Percentiles rank a stretch among this genome's conserved stretches.
Conservation (phyloP, 2,329 filamentous ascomycete genomes). For the Myriosclerotinia scirpicola region DNA sequence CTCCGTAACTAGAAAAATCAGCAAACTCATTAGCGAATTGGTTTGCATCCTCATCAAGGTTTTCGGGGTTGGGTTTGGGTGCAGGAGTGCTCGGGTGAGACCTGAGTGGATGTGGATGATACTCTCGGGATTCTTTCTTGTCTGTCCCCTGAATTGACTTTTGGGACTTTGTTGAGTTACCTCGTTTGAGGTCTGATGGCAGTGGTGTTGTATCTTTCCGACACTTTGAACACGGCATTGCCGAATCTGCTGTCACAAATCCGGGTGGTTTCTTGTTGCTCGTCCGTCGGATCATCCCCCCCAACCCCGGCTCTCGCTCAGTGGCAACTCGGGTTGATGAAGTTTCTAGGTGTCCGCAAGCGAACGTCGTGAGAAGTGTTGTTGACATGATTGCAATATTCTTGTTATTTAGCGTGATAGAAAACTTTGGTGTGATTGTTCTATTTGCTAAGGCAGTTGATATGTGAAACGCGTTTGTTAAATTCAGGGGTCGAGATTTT, state of each 20-base stretch:
- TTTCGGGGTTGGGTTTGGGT: not conserved
- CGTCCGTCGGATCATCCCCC: not conserved
- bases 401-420: not conserved
- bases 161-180: not conserved
- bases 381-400: not conserved
- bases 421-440: not conserved
- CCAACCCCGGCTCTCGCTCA: not conserved
- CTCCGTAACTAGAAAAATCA: too few species aligned
- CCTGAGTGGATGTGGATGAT: not conserved
- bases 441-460: not conserved
- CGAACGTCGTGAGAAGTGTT: not conserved
- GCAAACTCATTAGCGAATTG: not conserved
- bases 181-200: too few species aligned
- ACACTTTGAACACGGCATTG: not conserved
- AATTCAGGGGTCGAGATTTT: not conserved
- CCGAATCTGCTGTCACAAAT: not conserved
- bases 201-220: not conserved
- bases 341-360: slow-evolving; percentile 10
- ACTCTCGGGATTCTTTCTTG: not conserved
- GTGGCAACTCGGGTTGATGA: not conserved
- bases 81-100: not conserved
- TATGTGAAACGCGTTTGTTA: not conserved
- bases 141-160: not conserved
- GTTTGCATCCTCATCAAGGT: not conserved
- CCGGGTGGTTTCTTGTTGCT: not conserved